Conservation (phyloP, 768 basidiomycete genomes). For the Lactifluus pinguis region DNA sequence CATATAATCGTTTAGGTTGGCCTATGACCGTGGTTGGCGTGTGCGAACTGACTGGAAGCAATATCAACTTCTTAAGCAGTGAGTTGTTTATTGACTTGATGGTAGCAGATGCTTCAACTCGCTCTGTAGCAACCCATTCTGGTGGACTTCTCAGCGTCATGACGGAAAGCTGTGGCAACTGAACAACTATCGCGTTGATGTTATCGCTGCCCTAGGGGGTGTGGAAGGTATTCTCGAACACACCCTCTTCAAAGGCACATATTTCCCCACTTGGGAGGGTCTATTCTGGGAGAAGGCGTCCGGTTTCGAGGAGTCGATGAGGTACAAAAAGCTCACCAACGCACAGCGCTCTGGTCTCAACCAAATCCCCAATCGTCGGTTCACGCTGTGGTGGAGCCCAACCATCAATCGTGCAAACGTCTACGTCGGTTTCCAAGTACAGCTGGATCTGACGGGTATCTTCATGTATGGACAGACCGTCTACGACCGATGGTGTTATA, state of each 20-base stretch:
- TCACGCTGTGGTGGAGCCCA: slow-evolving; percentile 98
- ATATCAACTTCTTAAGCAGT: slow-evolving; percentile 90
- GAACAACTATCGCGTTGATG: slow-evolving; percentile 97
- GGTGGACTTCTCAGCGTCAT: slow-evolving; percentile 98
- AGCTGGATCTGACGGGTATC: slow-evolving; percentile 94
- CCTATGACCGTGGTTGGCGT: slow-evolving; percentile 99
- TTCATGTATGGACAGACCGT: slow-evolving; percentile 53
- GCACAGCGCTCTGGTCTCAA: slow-evolving; percentile 97
- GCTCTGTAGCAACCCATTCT: slow-evolving; percentile 78
- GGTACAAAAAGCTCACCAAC: slow-evolving; percentile 95
- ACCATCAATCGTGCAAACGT: slow-evolving; percentile 99
- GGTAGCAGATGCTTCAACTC: background rate
- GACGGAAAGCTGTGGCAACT: slow-evolving; percentile 96
- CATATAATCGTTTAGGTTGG: slow-evolving; percentile 43
- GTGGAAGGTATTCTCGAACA: slow-evolving; percentile 96
- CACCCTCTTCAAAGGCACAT: slow-evolving; percentile 94
- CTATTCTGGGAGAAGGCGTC: slow-evolving; percentile 99
- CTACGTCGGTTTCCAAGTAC: slow-evolving; percentile 99
- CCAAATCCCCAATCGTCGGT: slow-evolving; percentile 97
- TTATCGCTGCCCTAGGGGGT: slow-evolving; percentile 95
- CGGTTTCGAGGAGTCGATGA: slow-evolving; percentile 94
- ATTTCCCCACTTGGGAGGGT: slow-evolving; percentile 97
- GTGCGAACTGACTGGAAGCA: slow-evolving; percentile 97
- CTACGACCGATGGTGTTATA: background rate
- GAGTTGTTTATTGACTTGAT: slow-evolving; percentile 24